These are phyloP conservation scores for Isoetes engelmannii DNA, from an alignment of 83 land plant genomes.

Conservation along the genomic window DNA sequence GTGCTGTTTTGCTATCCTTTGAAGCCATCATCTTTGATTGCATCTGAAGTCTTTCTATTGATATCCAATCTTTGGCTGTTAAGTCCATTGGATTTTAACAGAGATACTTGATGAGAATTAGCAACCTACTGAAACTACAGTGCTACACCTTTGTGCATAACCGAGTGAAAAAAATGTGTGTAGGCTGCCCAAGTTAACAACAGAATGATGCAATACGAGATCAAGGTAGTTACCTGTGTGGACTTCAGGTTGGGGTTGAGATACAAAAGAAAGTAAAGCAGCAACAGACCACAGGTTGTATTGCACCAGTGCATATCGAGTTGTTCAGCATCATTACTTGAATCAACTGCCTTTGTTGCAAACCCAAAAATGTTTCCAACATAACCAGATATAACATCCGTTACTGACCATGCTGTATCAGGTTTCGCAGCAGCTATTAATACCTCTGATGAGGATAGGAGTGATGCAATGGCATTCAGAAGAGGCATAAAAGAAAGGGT, in stretches of 20 bases:
- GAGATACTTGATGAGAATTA: too few species aligned
- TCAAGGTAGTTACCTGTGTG: slow-evolving; percentile 16
- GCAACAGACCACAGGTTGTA: slow-evolving; percentile 24
- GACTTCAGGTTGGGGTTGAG: slow-evolving; percentile 27
- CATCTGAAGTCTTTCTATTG: too few species aligned
- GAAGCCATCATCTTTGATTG: too few species aligned
- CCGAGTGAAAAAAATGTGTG: too few species aligned
- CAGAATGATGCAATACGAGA: too few species aligned
- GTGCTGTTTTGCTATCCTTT: too few species aligned
- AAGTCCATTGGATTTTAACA: too few species aligned
- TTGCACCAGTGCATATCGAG: slow-evolving; percentile 23
- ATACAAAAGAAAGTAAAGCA: slow-evolving; percentile 29
- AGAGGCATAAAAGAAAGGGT: slow-evolving; percentile 23
- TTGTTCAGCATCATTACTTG: slow-evolving; percentile 4
- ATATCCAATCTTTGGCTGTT: too few species aligned
- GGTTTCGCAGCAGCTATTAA: not conserved
- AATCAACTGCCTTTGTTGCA: slow-evolving; percentile 2
- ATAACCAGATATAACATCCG: slow-evolving; percentile 19
- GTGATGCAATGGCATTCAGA: slow-evolving; percentile 25
- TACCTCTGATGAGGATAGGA: slow-evolving; percentile 16
- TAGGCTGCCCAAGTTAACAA: too few species aligned
- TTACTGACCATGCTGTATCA: slow-evolving; percentile 12
- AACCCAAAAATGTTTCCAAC: slow-evolving; percentile 25
- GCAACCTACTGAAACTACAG: too few species aligned
- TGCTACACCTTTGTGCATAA: too few species aligned